Conservation (phyloP, 257 asterid species). For the Lantana camara region DNA sequence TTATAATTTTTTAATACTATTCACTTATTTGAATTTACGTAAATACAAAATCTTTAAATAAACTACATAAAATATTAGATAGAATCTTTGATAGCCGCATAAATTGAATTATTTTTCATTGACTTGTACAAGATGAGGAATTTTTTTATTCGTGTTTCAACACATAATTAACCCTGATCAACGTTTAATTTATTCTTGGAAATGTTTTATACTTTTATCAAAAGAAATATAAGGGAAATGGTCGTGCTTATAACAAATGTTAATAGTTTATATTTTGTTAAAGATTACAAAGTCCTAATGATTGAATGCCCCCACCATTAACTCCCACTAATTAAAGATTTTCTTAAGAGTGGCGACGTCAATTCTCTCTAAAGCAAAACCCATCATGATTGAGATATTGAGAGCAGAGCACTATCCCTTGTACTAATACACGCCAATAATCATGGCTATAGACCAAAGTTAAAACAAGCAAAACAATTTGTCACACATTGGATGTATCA, state of each 20-base stretch:
- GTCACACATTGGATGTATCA: too few relatives aligned
- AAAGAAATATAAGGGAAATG: neutral
- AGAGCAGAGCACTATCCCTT: too few relatives aligned
- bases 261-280: neutral
- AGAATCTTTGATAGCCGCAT: too few relatives aligned
- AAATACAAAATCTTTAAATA: too few relatives aligned
- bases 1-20: slow-evolving; percentile 13
- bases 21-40: too few relatives aligned
- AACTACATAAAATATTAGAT: too few relatives aligned
- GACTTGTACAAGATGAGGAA: too few relatives aligned
- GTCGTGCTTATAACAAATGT: slow-evolving; percentile 11
- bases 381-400: too few relatives aligned
- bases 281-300: slow-evolving; percentile 27
- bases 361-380: slow-evolving; percentile 13
- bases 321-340: slow-evolving; percentile 4
- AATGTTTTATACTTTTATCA: neutral
- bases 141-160: too few relatives aligned
- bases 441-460: slow-evolving; percentile 22
- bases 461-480: neutral
- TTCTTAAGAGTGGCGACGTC: slow-evolving; percentile 2
- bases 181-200: neutral
- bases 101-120: too few relatives aligned
- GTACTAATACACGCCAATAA: slow-evolving; percentile 35
- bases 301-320: slow-evolving; percentile 38
- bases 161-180: too few relatives aligned